Percentiles rank a stretch among this genome's conserved stretches.
Evolutionary conservation across 2,329 filamentous ascomycete species (phyloP).

Genomic region (Monosporascus sp.): DNA sequence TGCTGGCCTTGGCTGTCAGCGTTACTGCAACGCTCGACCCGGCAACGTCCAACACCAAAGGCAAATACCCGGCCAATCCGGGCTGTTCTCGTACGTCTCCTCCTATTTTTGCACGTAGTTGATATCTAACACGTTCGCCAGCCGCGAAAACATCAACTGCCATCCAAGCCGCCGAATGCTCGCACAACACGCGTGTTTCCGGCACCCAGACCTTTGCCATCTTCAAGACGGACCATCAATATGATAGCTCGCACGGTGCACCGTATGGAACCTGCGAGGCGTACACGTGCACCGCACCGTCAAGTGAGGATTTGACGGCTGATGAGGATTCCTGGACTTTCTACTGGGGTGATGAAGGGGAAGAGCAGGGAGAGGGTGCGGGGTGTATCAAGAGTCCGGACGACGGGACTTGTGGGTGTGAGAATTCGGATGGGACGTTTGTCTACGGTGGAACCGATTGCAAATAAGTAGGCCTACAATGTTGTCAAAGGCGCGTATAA

Average conservation of each 20-base stretch:
- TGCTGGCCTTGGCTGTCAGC: too few relatives aligned
- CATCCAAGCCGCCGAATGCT: conserved; percentile 33
- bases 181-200: conserved; percentile 30
- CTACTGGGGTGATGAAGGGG: conserved; percentile 30
- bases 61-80: conserved; percentile 22
- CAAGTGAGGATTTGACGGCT: conserved; percentile 21
- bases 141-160: conserved; percentile 27
- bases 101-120: background rate
- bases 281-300: conserved; percentile 33
- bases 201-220: conserved; percentile 30
- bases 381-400: conserved; percentile 33
- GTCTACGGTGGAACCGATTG: too few relatives aligned
- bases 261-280: conserved; percentile 42
- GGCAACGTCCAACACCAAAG: conserved; percentile 29
- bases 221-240: conserved; percentile 37
- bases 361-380: conserved; percentile 24
- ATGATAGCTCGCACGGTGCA: conserved; percentile 35
- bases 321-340: conserved; percentile 36
- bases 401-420: conserved; percentile 33
- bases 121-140: conserved; percentile 5
- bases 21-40: conserved; percentile 23
- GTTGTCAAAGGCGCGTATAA: too few relatives aligned
- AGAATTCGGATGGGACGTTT: conserved; percentile 30
- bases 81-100: conserved; percentile 23
- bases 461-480: too few relatives aligned